Conservation (phyloP, 2,329 filamentous ascomycete genomes). For the Penicillium janthinellum region DNA sequence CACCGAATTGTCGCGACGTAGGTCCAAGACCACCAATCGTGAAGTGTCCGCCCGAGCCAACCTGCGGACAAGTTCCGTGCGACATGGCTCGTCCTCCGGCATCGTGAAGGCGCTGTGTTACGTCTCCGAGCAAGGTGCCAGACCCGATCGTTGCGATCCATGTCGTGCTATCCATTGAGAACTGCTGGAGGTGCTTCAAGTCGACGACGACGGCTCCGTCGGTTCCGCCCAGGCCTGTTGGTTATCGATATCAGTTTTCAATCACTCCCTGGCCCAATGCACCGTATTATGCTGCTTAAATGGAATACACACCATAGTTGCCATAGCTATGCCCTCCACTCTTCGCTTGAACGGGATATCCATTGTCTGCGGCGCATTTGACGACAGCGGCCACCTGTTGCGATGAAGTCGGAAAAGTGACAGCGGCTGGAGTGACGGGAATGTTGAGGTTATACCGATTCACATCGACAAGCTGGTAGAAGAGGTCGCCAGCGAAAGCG, state of each 20-base stretch:
- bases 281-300: background rate
- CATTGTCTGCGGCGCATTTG: slow-evolving; percentile 46
- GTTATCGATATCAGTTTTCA: background rate
- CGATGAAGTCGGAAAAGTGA: slow-evolving; percentile 37
- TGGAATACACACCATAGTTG: slow-evolving; percentile 42
- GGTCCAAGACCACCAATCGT: slow-evolving; percentile 40
- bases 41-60: slow-evolving; percentile 42
- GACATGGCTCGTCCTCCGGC: slow-evolving; percentile 35
- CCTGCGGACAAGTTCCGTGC: slow-evolving; percentile 38
- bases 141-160: slow-evolving; percentile 39
- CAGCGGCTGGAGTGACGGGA: slow-evolving; percentile 29
- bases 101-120: slow-evolving; percentile 33
- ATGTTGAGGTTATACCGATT: slow-evolving; percentile 20
- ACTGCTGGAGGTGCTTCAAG: slow-evolving; percentile 33
- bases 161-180: slow-evolving; percentile 35
- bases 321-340: slow-evolving; percentile 60
- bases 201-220: slow-evolving; percentile 36
- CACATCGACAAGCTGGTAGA: slow-evolving; percentile 14
- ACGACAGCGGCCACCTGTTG: slow-evolving; percentile 52
- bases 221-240: slow-evolving; percentile 33
- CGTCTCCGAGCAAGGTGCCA: slow-evolving; percentile 35
- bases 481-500: slow-evolving; percentile 12
- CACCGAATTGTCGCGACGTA: slow-evolving; percentile 52
- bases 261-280: no score
- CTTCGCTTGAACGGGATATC: slow-evolving; percentile 54